Evolutionary conservation across 768 basidiomycete genomes (phyloP), one percentile per base, ranked within the genome.

Genomic region (Auriscalpium orientale): DNA sequence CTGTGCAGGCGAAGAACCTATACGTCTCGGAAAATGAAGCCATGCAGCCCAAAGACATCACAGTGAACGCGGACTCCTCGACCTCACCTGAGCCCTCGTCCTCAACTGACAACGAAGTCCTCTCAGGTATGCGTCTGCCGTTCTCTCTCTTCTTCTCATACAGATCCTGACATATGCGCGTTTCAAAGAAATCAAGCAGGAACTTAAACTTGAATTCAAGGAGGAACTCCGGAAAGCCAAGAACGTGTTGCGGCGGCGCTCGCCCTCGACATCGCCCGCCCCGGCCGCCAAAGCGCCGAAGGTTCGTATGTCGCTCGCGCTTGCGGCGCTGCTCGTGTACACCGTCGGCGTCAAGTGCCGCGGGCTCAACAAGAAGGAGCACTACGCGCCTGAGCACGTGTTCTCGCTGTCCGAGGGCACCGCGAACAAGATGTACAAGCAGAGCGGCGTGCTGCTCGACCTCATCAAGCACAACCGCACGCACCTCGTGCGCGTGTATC

Each of bases 341-440:
- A 98, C 95, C 6, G 84, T 95, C 53, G 95, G 95, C 6, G 91
- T 98, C 58, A 95, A 95, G 69, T 97, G 90, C 62, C 87, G 85
- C 46, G 94, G 95, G 0, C 79, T 98, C 70, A 89, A 90, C 70
- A 84, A 89, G 69, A 85, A 91, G 58, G 85, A 90, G 60, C 75
- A 77, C 35, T 99, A 99, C 65, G 85, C 85, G 8, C 80, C 89
- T 0, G 87, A 91, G 64, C 90, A 98, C 64, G 80, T 98, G 67
- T 95, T 99, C 69, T 95, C 92, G 7, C 79, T 98, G 8, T 95
- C 93, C 0, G 95, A 98, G 74, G 81, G 74, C 56, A 83, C 82
- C 16, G 85, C 84, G 59, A 86, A 85, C 68, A 86, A 85, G 72
- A 74, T 94, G 58, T 65, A 95, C 48, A 86, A 86, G 71, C 74